Evolutionary conservation across 75 land plant species (phyloP), one percentile per base, ranked within the genome.

Genomic region (Pinus tabuliformis): DNA sequence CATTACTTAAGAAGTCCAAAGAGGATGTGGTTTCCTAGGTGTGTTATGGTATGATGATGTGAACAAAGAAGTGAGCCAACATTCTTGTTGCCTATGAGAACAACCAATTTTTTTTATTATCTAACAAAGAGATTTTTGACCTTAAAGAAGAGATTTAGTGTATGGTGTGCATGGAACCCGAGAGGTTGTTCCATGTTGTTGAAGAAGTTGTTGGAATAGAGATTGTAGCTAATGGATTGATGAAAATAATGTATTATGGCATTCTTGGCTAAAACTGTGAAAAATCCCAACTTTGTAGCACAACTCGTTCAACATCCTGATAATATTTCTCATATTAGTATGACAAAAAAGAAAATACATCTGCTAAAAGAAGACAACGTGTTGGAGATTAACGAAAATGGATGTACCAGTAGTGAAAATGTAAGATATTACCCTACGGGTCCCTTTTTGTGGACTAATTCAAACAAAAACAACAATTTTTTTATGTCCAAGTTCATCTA

Each of bases 221-320:
- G 88, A 18, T 63, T 89, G 1, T 75, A 58, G 12, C 75, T 74
- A 2, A 83, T 90, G 82, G 96, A 93, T 58, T 76, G 78, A 62
- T 73, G 88, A 80, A 93, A 91, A 88, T 56, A 73, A 5, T 79
- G 78, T 24, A 64, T 93, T 84, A 72, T 83, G 61, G 18, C 73
- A 26, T 91, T 85, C 72, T 73, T 93, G 6, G 84, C 87, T 22
- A 87, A 87, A 57, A 89, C 89, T 6, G 52, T 87, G 62, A 73
- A 87, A 24, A 85, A 85, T 52, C 93, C 87, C 16, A 64, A 61
- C 58, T 88, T 90, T 82, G 64, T 88, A 36, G 84, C 87, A 20
- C 78, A 75, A 59, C 86, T 93, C 5, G 73, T 80, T 56, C 78
- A 79, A 57, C 81, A 86, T 75, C 80, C 84, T 76, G 95, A 82